Base-by-base conservation (phyloP, 78 protist genomes). In the Bodo saltans region DNA sequence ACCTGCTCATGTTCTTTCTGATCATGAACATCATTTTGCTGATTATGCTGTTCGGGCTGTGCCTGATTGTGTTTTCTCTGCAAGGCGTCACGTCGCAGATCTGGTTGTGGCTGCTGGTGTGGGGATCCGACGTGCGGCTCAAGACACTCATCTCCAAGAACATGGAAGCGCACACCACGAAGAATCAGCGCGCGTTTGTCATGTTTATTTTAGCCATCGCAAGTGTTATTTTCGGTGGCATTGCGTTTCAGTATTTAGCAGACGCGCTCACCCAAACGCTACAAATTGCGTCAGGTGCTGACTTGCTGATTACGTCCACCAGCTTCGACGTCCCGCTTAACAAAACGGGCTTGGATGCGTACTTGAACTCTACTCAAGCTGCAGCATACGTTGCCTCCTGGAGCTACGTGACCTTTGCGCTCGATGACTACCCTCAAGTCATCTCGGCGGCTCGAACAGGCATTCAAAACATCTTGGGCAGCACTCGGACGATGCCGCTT, bases 161-260 rank as follows among this genome's bases (percentile, higher is more conserved):
- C 76, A 73, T 93, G 1, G 69, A 87, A 23, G 74, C 88, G 32
- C 96, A 94, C 30, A 74, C 94, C 2, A 3, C 42, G 39, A 68
- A 97, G 30, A 92, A 88, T 40, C 26, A 73, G 47, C 94, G 93
- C 84, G 94, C 97, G 11, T 94, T 90, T 29, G 52, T 93, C 23
- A 94, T 95, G 95, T 89, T 95, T 34, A 93, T 95, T 11, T 83
- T 82, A 4, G 37, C 88, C 37, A 25, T 91, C 34, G 88, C 96
- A 8, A 90, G 86, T 68, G 83, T 94, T 71, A 90, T 95, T 42
- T 95, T 93, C 80, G 93, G 91, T n/a, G 96, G 94, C 21, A 78
- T 92, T 26, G 73, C 89, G 42, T 95, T 95, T 74, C 21, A 88
- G 29, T 88, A 92, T 35, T 92, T 90, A 32, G 88, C 92, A 17